Evolutionary conservation across 176 grass and related monocot genomes (phyloP), one percentile per base, ranked within the genome.

Genomic region (Oryza glaberrima): DNA sequence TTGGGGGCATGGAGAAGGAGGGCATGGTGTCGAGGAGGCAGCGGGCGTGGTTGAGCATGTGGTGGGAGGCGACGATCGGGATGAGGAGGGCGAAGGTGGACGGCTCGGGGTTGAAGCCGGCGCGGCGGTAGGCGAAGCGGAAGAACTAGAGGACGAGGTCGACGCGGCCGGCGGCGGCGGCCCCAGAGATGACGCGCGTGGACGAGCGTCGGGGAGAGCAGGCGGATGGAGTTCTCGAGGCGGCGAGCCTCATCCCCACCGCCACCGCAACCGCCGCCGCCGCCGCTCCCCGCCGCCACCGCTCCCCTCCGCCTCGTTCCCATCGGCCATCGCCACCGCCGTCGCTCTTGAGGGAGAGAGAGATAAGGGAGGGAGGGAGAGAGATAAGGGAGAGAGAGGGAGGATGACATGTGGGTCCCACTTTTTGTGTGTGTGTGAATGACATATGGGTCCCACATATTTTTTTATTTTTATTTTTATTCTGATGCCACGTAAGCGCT

Each of bases 11-110:
- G 60, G 77, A 80, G 76, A 92, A 88, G 6, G 87, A 82, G 1
- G 96, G 96, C 96, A 98, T 98, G 82, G 89, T 91, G 0, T 98
- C 96, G 40, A 98, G 91, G 75, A 98, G 30, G 87, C 96, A 98
- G 48, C 96, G 96, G 3, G 96, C 96, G 67, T 98, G 96, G 91
- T 98, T 98, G 87, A 98, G 85, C 96, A 98, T 95, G 73, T 87
- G 86, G 54, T 58, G 34, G 72, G 83, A 72, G 47, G 96, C 73
- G 8, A 98, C 88, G 22, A 93, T 34, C 2, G 87, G 72, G 26
- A 98, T 16, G 13, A 98, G 87, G 58, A 92, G 93, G 4, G 75
- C 69, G 65, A 90, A 98, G 80, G 93, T 95, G 38, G 51, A 75
- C 11, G 66, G 54, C 16, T 88, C 91, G 5, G 94, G 96, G 34